Base-by-base conservation (phyloP, 225 moss, liverwort and hornwort genomes). In the Takakia lepidozioides region DNA sequence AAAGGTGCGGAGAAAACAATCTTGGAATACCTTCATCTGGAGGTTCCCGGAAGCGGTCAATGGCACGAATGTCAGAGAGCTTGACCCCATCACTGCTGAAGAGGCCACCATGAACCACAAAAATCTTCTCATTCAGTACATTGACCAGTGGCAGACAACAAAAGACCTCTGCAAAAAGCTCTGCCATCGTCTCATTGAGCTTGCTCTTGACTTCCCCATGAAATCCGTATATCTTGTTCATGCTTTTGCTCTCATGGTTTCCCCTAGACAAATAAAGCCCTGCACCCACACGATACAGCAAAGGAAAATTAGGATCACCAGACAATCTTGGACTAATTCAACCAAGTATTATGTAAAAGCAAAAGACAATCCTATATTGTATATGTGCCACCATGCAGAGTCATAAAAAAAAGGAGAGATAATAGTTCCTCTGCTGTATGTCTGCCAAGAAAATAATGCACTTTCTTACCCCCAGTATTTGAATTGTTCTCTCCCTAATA, bases 211-310 rank as follows among this genome's bases (percentile, higher is more conserved):
- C 98, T 81, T 98, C 98, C 38, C 91, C 98, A 69, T 87, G 87
- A 61, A 98, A 98, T 27, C 98, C 98, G 48, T 98, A 98, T 30
- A 98, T 98, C 62, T 87, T 91, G 56, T 98, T 98, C 98, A 98
- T 98, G 69, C 98, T 85, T 72, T 87, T 98, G 64, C 91, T 91
- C 71, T 98, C 98, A 55, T 98, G 98, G 56, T 98, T 98, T 61
- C 98, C 98, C 70, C 98, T 91, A 21, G 91, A 80, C 29, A 98
- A 67, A 53, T 74, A 85, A 44, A 98, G 70, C 39, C 98, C 98
- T 98, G 76, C 58, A 22, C 30, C n/a, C n/a, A n/a, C n/a, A n/a
- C n/a, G n/a, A n/a, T n/a, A n/a, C n/a, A n/a, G n/a, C n/a, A n/a
- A n/a, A n/a, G n/a, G n/a, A n/a, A n/a, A n/a, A n/a, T n/a, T n/a